Conservation (phyloP, 2,329 filamentous ascomycete species). For the Claviceps capensis region DNA sequence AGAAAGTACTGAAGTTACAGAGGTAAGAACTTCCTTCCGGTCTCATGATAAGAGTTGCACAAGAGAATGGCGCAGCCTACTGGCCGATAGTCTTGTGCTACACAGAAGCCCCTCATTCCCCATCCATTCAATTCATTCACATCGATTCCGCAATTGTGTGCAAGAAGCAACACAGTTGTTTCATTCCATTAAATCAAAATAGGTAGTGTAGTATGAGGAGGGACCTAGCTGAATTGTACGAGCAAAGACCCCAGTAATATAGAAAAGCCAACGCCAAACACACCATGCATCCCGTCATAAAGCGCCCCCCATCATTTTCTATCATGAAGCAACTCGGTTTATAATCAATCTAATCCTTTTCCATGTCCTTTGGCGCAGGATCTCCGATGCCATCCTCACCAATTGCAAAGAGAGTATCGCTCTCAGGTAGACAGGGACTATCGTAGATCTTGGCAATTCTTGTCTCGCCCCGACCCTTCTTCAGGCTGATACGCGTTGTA, state of each 20-base stretch:
- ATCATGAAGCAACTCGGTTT: slow-evolving; percentile 5
- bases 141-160: no score
- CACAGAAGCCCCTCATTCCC: no score
- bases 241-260: not conserved
- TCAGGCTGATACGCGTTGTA: slow-evolving; percentile 85
- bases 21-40: no score
- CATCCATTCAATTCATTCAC: no score
- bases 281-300: slow-evolving; percentile 11
- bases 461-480: slow-evolving; percentile 91
- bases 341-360: slow-evolving; percentile 49
- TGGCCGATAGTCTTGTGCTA: no score
- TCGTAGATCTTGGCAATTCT: slow-evolving; percentile 99
- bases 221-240: not conserved
- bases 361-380: slow-evolving; percentile 85
- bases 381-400: slow-evolving; percentile 95
- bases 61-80: no score
- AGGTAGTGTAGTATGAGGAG: not conserved
- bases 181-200: no score
- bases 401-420: slow-evolving; percentile 93
- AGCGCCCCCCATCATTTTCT: not conserved
- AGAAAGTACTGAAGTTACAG: no score
- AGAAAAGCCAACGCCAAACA: slow-evolving; percentile 16
- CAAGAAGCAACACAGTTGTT: no score
- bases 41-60: no score
- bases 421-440: slow-evolving; percentile 91